These are phyloP conservation scores for Microstegium vimineum DNA, from an alignment of 176 grass and related monocot species.

Conservation along the genomic window DNA sequence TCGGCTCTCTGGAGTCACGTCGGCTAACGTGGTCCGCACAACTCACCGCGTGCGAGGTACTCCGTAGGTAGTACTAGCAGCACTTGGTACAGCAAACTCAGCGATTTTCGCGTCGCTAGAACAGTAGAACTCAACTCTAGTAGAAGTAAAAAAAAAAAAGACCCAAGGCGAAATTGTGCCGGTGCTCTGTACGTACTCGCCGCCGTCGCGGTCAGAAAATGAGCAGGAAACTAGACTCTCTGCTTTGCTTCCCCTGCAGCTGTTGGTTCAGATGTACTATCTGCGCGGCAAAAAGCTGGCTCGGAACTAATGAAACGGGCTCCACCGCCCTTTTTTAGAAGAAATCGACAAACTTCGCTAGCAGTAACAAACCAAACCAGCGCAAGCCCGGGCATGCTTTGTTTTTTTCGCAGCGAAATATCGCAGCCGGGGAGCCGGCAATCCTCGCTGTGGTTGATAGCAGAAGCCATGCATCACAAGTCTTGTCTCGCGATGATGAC, in stretches of 20 bases:
- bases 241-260: not conserved
- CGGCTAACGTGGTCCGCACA: not conserved
- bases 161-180: not conserved
- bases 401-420: not conserved
- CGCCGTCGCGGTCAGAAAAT: not conserved
- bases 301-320: not conserved
- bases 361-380: not conserved
- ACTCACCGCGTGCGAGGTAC: not conserved
- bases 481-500: not conserved
- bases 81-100: no score
- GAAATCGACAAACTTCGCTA: not conserved
- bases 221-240: not conserved
- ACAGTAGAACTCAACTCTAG: no score
- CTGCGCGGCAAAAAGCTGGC: not conserved
- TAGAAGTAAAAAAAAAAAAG: no score
- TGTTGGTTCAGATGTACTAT: not conserved
- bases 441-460: not conserved
- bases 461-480: conserved; percentile 7
- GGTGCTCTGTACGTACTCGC: not conserved
- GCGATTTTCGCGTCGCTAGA: not conserved
- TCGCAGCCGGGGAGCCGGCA: conserved; percentile 2
- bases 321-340: no score
- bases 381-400: not conserved
- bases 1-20: not conserved
- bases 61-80: no score